phyloP scores from a whole-genome alignment of 2,329 filamentous ascomycete species.

The Xylaria sp. region DNA sequence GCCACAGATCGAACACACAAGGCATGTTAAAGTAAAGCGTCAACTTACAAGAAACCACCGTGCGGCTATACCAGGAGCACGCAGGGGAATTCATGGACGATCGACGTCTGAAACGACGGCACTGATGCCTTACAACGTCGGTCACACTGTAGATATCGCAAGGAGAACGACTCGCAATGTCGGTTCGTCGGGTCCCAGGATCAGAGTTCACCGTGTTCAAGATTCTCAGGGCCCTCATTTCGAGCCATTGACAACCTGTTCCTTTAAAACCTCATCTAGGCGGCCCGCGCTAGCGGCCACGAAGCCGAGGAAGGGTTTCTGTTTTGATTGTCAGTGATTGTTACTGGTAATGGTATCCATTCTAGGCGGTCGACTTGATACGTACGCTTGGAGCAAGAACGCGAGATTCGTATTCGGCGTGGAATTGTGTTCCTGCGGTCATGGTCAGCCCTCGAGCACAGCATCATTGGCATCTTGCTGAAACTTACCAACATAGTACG shows the following conservation, averaged over 20 bases:
- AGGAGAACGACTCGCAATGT: neutral
- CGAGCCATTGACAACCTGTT: constrained; percentile 10
- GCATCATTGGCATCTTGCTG: too few relatives aligned
- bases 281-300: constrained; percentile 70
- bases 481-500: constrained; percentile 60
- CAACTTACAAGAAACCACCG: constrained; percentile 8
- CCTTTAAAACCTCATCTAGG: constrained; percentile 40
- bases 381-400: constrained; percentile 57
- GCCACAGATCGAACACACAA: neutral
- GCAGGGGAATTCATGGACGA: constrained; percentile 5
- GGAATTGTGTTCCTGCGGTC: constrained; percentile 54
- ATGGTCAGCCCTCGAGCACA: neutral
- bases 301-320: constrained; percentile 70
- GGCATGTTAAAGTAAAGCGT: neutral
- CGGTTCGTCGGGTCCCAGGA: neutral
- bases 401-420: constrained; percentile 77
- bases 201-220: neutral
- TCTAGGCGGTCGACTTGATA: neutral
- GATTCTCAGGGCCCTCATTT: constrained; percentile 7
- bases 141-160: neutral
- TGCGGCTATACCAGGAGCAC: constrained; percentile 2
- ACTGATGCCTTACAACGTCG: neutral
- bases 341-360: too few relatives aligned
- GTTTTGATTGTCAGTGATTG: neutral
- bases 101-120: neutral